These are phyloP conservation scores for Astrothelium subdiscretum DNA, from an alignment of 495 filamentous ascomycete species.

Conservation along the genomic window DNA sequence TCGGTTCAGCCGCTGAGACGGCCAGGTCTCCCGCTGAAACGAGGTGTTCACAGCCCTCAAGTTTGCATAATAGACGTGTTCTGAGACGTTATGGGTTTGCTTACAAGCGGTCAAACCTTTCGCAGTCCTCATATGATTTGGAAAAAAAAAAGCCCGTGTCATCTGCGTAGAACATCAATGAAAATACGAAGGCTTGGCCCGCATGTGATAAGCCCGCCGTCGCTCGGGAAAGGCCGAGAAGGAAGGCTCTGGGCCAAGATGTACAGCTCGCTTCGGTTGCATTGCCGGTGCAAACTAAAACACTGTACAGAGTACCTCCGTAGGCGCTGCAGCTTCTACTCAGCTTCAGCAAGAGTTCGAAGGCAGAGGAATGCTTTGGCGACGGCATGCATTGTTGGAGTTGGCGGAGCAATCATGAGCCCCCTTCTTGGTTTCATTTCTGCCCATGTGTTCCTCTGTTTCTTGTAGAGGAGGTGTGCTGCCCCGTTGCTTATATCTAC, in stretches of 20 bases:
- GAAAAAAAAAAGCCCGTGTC: no score
- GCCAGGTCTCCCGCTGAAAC: not conserved
- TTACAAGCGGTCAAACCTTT: not conserved
- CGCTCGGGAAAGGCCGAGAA: not conserved
- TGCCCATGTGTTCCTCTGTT: slow-evolving; percentile 1
- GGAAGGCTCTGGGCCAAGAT: not conserved
- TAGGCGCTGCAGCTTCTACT: not conserved
- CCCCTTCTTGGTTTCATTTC: not conserved
- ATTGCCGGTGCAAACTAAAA: not conserved
- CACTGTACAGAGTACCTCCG: not conserved
- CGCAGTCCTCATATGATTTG: not conserved
- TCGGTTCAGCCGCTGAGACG: not conserved
- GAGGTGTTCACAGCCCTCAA: not conserved
- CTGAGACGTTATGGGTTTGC: not conserved
- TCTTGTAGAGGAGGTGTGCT: not conserved
- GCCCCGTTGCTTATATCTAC: not conserved
- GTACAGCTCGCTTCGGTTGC: not conserved
- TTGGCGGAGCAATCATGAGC: not conserved
- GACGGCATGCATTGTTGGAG: not conserved
- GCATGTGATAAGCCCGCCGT: not conserved
- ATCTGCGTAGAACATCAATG: no score
- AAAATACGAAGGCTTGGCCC: not conserved
- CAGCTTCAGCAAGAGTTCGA: not conserved
- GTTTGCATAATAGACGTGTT: not conserved
- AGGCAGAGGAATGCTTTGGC: not conserved